Base-by-base conservation (phyloP, 805 yeast genomes). In the Candida hispaniensis region DNA sequence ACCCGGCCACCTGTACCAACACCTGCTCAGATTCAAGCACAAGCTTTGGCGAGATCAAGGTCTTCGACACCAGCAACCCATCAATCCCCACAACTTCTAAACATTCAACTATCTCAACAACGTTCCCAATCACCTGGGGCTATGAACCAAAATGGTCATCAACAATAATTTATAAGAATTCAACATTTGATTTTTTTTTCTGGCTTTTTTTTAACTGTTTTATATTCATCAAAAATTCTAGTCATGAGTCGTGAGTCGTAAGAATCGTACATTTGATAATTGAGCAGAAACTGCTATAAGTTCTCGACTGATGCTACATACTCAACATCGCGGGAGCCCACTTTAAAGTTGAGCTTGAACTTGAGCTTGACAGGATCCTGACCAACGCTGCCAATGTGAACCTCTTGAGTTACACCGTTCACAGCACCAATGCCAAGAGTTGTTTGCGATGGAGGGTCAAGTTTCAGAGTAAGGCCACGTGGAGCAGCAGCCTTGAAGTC, bases 401-500 rank as follows among this genome's bases (percentile, higher is more conserved):
- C 63, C 19, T 57, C 61, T 55, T 80, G 91, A 4, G 61, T 54
- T 11, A 78, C 60, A 5, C 73, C 73, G 36, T 68, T 63, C 20
- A 51, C 54, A 29, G 60, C 61, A 36, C 61, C 63, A 2, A 71
- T 66, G 39, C 63, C 61, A n/a, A 80, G 48, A 18, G 54, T 48
- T 38, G 68, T 71, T 35, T 70, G 65, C 6, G 77, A 64, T 52
- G 77, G 85, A 1, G 85, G 75, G 39, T 66, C 62, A 50, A 80
- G 64, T 34, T 61, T 65, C 43, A 80, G 61, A 32, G 61, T 61
- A 49, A 75, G 67, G 6, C 67, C 49, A 47, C 73, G 75, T 36
- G 93, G 82, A 18, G 75, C 83, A 0, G 93, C 91, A 22, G 79
- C 54, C 49, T 73, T 62, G 45, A 77, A 71, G 41, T 71, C 69